Evolutionary conservation across 2,329 filamentous ascomycete species (phyloP), one percentile per base, ranked within the genome.

Genomic region (Exophiala sp.): DNA sequence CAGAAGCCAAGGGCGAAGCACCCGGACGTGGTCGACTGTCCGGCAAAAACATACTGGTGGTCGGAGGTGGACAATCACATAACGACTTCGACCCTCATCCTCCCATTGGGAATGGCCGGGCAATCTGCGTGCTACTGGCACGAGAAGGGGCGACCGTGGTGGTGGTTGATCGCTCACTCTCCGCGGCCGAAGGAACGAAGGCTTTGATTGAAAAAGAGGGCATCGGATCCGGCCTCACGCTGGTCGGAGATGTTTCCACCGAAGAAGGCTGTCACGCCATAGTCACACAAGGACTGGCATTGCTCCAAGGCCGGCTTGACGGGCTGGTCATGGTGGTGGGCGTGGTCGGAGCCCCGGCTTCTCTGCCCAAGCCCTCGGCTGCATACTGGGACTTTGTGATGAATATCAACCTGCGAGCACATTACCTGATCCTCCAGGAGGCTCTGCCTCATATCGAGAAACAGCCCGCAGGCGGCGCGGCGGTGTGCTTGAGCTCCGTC

Each of bases 301-400:
- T 21, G 13, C 21, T 41, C 21, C 6, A 16, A 7, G 38, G 38
- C 16, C 3, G 19, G 19, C 38, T 41, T 18, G 38, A 41, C 21
- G 38, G 38, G 4, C 19, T 41, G 4, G 38, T 41, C n/a, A 14
- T 41, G 7, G 19, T 18, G n/a, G 38, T 41, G 3, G 38, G 38
- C 4, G 21, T 16, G 7, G 38, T 41, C 38, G 38, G 38, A 7
- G 38, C 38, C 3, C 38, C 38, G 21, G 24, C 24, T 5, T 6
- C 24, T 10, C 24, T 27, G 24, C 24, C 24, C 24, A 27, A 27
- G 24, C 5, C 5, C 10, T 27, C 38, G 16, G 38, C 38, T 5
- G 38, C 11, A 22, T 41, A 41, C 16, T 41, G 38, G 38, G 38
- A 41, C 19, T 41, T 41, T n/a, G 38, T 41, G 16, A 41, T 41